Conservation (phyloP, 2,329 filamentous ascomycete genomes). For the Orbilia oligospora region DNA sequence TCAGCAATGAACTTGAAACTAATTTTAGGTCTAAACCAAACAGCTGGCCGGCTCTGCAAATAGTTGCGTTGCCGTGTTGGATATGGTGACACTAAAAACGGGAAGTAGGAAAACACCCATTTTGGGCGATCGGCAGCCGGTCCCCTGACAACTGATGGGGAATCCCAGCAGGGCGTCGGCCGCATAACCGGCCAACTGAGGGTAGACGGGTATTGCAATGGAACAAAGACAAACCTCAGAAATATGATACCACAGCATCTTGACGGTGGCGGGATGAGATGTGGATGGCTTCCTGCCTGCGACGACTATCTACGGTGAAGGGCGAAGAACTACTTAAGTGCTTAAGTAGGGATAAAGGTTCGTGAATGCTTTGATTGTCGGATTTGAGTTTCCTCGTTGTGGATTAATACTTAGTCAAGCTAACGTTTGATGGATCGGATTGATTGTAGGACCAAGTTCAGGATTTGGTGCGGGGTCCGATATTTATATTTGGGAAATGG, state of each 20-base stretch:
- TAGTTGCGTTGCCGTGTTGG: conserved; percentile 11
- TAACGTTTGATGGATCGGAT: conserved; percentile 5
- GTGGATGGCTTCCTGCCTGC: background rate
- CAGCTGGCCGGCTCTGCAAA: background rate
- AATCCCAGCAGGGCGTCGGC: conserved; percentile 13
- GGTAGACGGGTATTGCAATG: background rate
- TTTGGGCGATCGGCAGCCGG: conserved; percentile 18
- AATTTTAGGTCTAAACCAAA: background rate
- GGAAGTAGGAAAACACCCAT: background rate
- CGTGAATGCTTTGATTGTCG: background rate
- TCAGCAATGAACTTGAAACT: conserved; percentile 5
- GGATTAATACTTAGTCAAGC: too few relatives aligned
- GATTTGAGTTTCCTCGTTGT: background rate
- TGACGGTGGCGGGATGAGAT: background rate
- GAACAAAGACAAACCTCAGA: conserved; percentile 58
- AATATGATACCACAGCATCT: conserved; percentile 62
- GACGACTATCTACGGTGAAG: background rate
- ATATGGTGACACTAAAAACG: conserved; percentile 8
- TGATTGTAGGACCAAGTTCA: conserved; percentile 1
- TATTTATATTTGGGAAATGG: conserved; percentile 52
- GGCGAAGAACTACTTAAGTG: background rate
- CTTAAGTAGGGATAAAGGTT: background rate
- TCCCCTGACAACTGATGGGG: background rate
- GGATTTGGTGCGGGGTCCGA: conserved; percentile 39
- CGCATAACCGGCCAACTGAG: conserved; percentile 24